Conservation (phyloP, 2,329 filamentous ascomycete species). For the Colletotrichum tabaci region DNA sequence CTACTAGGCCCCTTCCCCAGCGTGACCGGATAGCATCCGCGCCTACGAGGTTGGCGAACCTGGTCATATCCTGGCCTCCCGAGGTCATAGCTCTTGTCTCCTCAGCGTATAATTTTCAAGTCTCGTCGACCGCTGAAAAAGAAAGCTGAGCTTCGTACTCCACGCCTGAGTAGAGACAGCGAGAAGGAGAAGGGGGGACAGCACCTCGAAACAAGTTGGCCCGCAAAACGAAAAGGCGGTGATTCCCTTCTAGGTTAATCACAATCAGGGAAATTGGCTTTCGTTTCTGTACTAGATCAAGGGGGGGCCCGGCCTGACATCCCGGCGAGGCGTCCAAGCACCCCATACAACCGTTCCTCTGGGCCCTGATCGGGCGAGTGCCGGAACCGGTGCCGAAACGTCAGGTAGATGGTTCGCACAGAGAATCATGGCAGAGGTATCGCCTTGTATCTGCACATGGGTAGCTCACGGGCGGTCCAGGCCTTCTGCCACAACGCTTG, state of each 20-base stretch:
- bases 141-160: slow-evolving; percentile 19
- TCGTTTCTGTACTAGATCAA: slow-evolving; percentile 38
- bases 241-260: slow-evolving; percentile 39
- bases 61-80: slow-evolving; percentile 21
- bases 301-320: slow-evolving; percentile 37
- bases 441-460: slow-evolving; percentile 8
- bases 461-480: not conserved
- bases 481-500: slow-evolving; percentile 1
- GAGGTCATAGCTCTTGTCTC: slow-evolving; percentile 26
- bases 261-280: slow-evolving; percentile 43
- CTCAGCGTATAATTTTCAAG: slow-evolving; percentile 30
- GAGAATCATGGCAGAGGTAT: slow-evolving; percentile 28
- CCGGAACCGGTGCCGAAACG: slow-evolving; percentile 43
- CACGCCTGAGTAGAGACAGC: not conserved
- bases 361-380: slow-evolving; percentile 43
- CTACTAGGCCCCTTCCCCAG: not conserved
- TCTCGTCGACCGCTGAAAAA: slow-evolving; percentile 28
- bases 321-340: slow-evolving; percentile 38
- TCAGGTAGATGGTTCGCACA: slow-evolving; percentile 38
- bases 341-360: slow-evolving; percentile 42
- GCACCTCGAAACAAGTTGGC: slow-evolving; percentile 22
- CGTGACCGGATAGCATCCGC: slow-evolving; percentile 36
- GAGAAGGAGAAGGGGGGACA: not conserved
- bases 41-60: slow-evolving; percentile 17
- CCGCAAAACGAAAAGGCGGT: slow-evolving; percentile 43